Conservation (phyloP, 768 basidiomycete genomes). For the Artomyces pyxidatus region DNA sequence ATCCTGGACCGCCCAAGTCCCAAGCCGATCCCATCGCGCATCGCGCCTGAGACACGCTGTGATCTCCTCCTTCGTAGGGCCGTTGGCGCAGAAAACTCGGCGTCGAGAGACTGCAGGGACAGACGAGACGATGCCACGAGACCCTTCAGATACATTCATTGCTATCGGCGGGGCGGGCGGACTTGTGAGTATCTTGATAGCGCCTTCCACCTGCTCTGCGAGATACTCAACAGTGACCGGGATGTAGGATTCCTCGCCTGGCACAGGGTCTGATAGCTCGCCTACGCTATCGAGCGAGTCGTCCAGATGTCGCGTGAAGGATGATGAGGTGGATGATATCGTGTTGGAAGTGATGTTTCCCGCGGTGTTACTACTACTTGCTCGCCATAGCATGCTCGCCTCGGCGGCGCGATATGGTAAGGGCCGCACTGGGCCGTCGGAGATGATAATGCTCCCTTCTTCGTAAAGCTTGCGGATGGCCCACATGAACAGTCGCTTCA, state of each 20-base stretch:
- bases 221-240: constrained; percentile 49
- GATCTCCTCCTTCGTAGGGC: constrained; percentile 39
- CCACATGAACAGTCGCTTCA: constrained; percentile 62
- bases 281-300: constrained; percentile 33
- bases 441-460: constrained; percentile 69
- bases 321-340: constrained; percentile 17
- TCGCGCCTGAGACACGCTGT: constrained; percentile 41
- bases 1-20: constrained; percentile 56
- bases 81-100: constrained; percentile 13
- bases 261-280: constrained; percentile 52
- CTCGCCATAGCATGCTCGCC: constrained; percentile 40
- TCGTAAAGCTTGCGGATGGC: constrained; percentile 55
- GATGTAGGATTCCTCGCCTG: constrained; percentile 59
- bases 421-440: constrained; percentile 53
- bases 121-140: not conserved
- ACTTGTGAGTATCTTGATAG: constrained; percentile 34
- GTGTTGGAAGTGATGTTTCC: constrained; percentile 1
- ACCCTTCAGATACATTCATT: constrained; percentile 2
- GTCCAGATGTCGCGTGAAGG: not conserved
- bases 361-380: constrained; percentile 20
- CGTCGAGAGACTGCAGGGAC: constrained; percentile 11
- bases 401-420: constrained; percentile 17
- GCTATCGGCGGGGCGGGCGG: constrained; percentile 7
- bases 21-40: constrained; percentile 57
- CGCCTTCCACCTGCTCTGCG: constrained; percentile 36